Evolutionary conservation across 1,284 basidiomycete genomes (phyloP), one percentile per base, ranked within the genome.

Genomic region (Rhodotorula sp.): DNA sequence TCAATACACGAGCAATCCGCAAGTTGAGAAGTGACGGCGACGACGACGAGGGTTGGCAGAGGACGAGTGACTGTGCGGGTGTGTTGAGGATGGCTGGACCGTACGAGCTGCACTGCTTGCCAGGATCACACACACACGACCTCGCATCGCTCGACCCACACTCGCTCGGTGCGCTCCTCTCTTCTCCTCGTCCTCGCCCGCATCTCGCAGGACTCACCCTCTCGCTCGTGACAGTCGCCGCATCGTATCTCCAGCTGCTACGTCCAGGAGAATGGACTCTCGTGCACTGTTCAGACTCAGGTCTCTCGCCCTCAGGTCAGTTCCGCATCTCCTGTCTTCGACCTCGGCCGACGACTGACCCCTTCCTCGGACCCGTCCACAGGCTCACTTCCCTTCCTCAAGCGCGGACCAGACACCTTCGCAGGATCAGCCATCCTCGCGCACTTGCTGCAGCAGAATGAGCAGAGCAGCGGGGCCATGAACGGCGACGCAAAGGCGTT

Each of bases 171-270:
- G 2, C 46, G n/a, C 31, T 28, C 46, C 26, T 26, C 47, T 9
- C 4, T 10, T 15, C 34, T 50, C 16, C 26, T 48, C 52, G 13
- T 30, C 26, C 10, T 44, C 31, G n/a, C 48, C 40, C 40, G 8
- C 40, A 44, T 44, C 26, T 26, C 53, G 53, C 58, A 60, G 34
- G 34, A 24, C 28, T 56, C 46, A 11, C 57, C 1, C 24, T 2
- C 16, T 2, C 31, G 47, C 6, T 11, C 13, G 40, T 13, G 15
- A 15, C 62, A 70, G 70, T 74, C 63, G 68, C 68, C 0, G 72
- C 72, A 3, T 67, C 67, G 20, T 74, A 74, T 63, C 50, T 74
- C 15, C 72, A 74, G 30, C 70, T 74, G n/a, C 52, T 74, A 22
- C 26, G 48, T 6, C 67, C 72, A 4, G 68, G 65, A 47, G 58